phyloP scores from a whole-genome alignment of 208 protist genomes.

The Crithidia brevicula region DNA sequence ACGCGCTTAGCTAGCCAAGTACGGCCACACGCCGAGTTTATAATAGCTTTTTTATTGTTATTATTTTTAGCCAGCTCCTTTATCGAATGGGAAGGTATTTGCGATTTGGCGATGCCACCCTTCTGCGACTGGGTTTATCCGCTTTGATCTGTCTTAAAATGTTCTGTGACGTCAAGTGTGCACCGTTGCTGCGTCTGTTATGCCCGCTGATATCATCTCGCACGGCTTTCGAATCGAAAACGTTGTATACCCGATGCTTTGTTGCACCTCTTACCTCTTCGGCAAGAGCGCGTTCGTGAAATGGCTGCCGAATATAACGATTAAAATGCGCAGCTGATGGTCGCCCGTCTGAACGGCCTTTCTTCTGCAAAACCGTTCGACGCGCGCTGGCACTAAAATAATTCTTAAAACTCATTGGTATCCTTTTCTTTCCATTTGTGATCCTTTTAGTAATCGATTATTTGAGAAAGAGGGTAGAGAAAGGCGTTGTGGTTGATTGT shows the following conservation, averaged over 20 bases:
- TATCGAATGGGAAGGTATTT: constrained; percentile 21
- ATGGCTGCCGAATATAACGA: constrained; percentile 38
- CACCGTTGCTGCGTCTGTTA: constrained; percentile 15
- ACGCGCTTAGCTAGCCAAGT: too few species aligned
- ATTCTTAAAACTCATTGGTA: constrained; percentile 53
- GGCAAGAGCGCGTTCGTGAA: constrained; percentile 35
- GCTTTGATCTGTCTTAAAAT: constrained; percentile 39
- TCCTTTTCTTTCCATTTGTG: background rate
- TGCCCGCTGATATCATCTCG: constrained; percentile 15
- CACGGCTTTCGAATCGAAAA: constrained; percentile 32
- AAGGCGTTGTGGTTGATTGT: too few species aligned
- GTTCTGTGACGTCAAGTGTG: constrained; percentile 29
- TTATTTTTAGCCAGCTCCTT: too few species aligned
- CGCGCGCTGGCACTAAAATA: constrained; percentile 41
- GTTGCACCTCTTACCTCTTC: constrained; percentile 12
- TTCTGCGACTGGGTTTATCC: constrained; percentile 5
- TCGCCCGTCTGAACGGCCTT: constrained; percentile 44
- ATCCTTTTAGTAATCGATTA: too few species aligned
- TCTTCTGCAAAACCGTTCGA: constrained; percentile 19
- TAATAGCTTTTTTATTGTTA: too few species aligned
- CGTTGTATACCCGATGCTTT: constrained; percentile 24
- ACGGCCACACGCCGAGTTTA: too few species aligned
- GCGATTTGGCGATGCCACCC: background rate
- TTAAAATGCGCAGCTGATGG: constrained; percentile 38
- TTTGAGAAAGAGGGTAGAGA: too few species aligned